phyloP scores from a whole-genome alignment of 345 rosid genomes.

The Arabis hirsuta region DNA sequence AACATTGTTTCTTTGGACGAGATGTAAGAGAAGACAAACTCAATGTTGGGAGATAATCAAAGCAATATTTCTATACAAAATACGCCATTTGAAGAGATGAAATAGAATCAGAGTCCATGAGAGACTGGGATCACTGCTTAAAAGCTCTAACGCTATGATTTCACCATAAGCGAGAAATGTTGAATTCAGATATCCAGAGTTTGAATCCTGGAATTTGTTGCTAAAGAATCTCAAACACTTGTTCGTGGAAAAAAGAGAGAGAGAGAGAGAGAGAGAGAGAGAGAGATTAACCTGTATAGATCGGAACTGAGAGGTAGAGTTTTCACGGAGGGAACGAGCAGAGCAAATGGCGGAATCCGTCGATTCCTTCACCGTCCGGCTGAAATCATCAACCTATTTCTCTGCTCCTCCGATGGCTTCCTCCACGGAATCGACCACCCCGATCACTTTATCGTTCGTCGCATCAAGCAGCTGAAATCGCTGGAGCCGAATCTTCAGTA shows the following conservation, averaged over 20 bases:
- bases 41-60: too few species aligned
- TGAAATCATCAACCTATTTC: slow-evolving; percentile 73
- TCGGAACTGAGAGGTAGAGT: slow-evolving; percentile 67
- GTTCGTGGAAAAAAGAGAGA: not conserved
- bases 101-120: not conserved
- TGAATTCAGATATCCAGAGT: not conserved
- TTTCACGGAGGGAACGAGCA: slow-evolving; percentile 69
- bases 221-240: slow-evolving; percentile 12
- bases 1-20: not conserved
- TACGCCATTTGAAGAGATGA: slow-evolving; percentile 5
- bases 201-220: slow-evolving; percentile 24
- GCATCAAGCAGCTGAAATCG: not conserved
- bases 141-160: not conserved
- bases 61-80: not conserved
- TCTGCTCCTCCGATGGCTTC: slow-evolving; percentile 40
- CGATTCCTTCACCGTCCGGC: slow-evolving; percentile 65
- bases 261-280: not conserved
- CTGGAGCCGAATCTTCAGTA: slow-evolving; percentile 20
- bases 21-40: not conserved
- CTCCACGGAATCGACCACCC: slow-evolving; percentile 38
- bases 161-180: too few species aligned
- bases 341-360: slow-evolving; percentile 75
- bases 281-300: slow-evolving; percentile 58
- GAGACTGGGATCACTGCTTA: not conserved
- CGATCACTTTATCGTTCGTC: slow-evolving; percentile 27